Evolutionary conservation across 768 basidiomycete species (phyloP).

Genomic region (Boletus eberwhitei): DNA sequence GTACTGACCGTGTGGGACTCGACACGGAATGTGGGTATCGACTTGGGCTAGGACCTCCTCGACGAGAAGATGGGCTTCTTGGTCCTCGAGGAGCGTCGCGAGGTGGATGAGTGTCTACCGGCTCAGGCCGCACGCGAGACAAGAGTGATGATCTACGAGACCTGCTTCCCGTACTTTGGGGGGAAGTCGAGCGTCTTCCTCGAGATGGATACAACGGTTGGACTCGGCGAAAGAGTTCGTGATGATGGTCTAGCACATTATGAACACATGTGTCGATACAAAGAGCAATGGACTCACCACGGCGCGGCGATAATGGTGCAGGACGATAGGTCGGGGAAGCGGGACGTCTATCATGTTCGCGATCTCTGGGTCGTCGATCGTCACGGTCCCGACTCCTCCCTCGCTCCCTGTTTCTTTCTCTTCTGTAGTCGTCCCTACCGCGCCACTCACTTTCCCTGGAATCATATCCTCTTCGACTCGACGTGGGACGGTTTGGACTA

Average conservation of each 20-base stretch:
- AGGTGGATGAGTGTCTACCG: slow-evolving; percentile 2
- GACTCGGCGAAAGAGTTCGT: slow-evolving; percentile 15
- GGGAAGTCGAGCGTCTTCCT: slow-evolving; percentile 23
- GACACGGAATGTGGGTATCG: not conserved
- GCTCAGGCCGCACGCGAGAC: slow-evolving; percentile 15
- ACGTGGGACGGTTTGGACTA: slow-evolving; percentile 11
- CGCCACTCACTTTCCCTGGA: slow-evolving; percentile 18
- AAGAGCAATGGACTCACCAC: slow-evolving; percentile 16
- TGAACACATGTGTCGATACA: not conserved
- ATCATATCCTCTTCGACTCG: slow-evolving; percentile 14
- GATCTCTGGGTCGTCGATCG: slow-evolving; percentile 16
- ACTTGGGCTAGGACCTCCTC: slow-evolving; percentile 14
- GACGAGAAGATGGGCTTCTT: slow-evolving; percentile 13
- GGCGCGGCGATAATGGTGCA: slow-evolving; percentile 23
- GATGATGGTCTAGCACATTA: slow-evolving; percentile 12
- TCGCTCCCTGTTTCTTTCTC: slow-evolving; percentile 19
- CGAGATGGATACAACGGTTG: slow-evolving; percentile 12
- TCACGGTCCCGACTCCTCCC: slow-evolving; percentile 25
- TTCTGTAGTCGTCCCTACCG: slow-evolving; percentile 22
- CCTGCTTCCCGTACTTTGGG: slow-evolving; percentile 18
- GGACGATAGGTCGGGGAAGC: slow-evolving; percentile 19
- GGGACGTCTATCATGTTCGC: slow-evolving; percentile 20
- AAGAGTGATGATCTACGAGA: slow-evolving; percentile 22
- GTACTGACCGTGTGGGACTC: slow-evolving; percentile 12
- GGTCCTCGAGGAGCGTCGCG: slow-evolving; percentile 11